Evolutionary conservation across 1,139 yeast species (phyloP), one percentile per base, ranked within the genome.

Genomic region (Scheffersomyces parashehatae): DNA sequence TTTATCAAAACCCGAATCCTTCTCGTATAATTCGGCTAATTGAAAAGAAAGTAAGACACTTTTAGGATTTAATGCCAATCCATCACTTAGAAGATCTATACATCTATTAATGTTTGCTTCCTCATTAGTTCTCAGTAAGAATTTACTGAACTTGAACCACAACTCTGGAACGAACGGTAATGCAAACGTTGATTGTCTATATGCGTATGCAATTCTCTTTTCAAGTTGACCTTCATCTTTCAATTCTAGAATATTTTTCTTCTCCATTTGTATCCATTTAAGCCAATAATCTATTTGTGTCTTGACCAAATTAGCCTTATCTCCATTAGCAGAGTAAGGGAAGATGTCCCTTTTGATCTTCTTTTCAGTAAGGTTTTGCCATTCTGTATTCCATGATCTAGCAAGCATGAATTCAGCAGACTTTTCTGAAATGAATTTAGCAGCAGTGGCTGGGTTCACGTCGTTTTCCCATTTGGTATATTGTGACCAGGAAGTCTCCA

Each of bases 401-500:
- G 97, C 95, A 48, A 81, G 82, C 97, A 91, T 88, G 60, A 90
- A 93, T n/a, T 82, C 85, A 3, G 89, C 83, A 12, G 95, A 85
- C 50, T 82, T 77, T 54, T 91, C 98, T 34, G 88, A 84, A 45
- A 91, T 83, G 59, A 86, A 85, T 62, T 89, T 89, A 56, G 96
- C 81, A 3, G 97, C 95, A 5, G 95, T 87, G 24, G 84, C 71
- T 28, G 86, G 75, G 58, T 85, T 87, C 15, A 85, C 67, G 38
- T 82, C 85, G 53, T 83, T 87, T 63, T 93, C 98, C 83, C 95
- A 93, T 47, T 77, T 73, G 29, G 88, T 85, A 62, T 90, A 93
- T 40, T 73, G 82, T 46, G 81, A 73, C 99, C 99, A 93, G 46
- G 87, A 71, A 28, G 74, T 73, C 59, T 91, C 97, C 41, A 93